phyloP scores from a whole-genome alignment of 352 stramenopile genomes.

The Phytophthora tubulina region DNA sequence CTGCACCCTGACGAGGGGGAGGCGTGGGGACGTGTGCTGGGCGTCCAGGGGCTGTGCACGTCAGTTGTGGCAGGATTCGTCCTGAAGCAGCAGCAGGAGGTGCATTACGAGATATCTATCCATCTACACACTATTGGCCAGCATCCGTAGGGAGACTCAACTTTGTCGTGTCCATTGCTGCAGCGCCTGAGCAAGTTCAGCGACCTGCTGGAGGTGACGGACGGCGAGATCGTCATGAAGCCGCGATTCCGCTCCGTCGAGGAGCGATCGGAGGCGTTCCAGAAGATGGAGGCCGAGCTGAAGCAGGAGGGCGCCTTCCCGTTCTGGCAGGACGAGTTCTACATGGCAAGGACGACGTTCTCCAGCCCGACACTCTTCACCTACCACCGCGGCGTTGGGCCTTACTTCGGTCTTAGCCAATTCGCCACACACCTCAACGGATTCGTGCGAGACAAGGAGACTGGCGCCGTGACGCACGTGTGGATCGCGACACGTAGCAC shows the following conservation, averaged over 20 bases:
- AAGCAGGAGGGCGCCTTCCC: slow-evolving; percentile 57
- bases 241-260: slow-evolving; percentile 37
- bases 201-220: slow-evolving; percentile 43
- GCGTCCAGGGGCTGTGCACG: slow-evolving; percentile 16
- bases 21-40: slow-evolving; percentile 24
- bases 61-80: slow-evolving; percentile 52
- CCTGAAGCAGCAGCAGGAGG: slow-evolving; percentile 45
- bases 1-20: slow-evolving; percentile 47
- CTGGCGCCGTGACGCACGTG: slow-evolving; percentile 49
- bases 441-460: slow-evolving; percentile 53
- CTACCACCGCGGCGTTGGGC: slow-evolving; percentile 71
- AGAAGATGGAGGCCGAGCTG: slow-evolving; percentile 51
- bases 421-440: slow-evolving; percentile 81
- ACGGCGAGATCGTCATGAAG: slow-evolving; percentile 45
- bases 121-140: no score
- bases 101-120: slow-evolving; percentile 9
- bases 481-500: slow-evolving; percentile 71
- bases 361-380: slow-evolving; percentile 60
- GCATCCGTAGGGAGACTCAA: not conserved
- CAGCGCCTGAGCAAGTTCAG: slow-evolving; percentile 49
- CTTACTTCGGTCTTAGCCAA: slow-evolving; percentile 70
- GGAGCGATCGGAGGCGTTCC: slow-evolving; percentile 58
- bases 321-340: slow-evolving; percentile 72
- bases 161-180: not conserved
- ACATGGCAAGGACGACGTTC: slow-evolving; percentile 61